phyloP scores from a whole-genome alignment of 768 basidiomycete species.

The Termitomyces sp. region DNA sequence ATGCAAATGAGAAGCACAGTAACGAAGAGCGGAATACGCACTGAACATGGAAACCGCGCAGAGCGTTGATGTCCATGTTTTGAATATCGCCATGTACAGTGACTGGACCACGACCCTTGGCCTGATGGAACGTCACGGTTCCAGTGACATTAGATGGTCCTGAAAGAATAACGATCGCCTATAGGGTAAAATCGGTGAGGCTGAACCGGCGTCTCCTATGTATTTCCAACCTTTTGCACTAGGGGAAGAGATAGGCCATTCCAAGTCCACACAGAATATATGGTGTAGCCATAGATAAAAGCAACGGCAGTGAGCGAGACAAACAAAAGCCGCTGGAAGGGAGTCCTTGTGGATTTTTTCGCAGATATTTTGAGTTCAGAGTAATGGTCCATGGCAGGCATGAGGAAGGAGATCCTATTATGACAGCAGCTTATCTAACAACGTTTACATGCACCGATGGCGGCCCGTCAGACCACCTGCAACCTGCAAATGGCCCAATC shows the following conservation, averaged over 20 bases:
- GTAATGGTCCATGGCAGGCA: conserved; percentile 5
- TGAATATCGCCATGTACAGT: conserved; percentile 57
- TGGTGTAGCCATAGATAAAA: conserved; percentile 3
- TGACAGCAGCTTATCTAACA: not conserved
- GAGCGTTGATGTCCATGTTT: conserved; percentile 50
- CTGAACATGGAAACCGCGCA: conserved; percentile 82
- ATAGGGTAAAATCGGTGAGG: not conserved
- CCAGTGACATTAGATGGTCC: conserved; percentile 59
- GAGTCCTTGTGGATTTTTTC: not conserved
- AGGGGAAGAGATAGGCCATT: not conserved
- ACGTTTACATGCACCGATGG: no score
- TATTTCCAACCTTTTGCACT: conserved; percentile 17
- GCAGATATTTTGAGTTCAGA: not conserved
- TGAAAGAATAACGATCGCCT: conserved; percentile 48
- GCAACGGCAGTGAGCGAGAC: conserved; percentile 3
- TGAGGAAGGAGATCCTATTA: not conserved
- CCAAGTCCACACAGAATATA: conserved; percentile 8
- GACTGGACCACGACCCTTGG: conserved; percentile 41
- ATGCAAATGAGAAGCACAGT: not conserved
- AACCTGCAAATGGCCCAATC: not conserved
- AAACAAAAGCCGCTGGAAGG: not conserved
- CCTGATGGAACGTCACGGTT: conserved; percentile 61
- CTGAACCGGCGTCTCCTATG: not conserved
- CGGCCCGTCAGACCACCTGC: not conserved
- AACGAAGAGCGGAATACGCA: conserved; percentile 26